phyloP scores from a whole-genome alignment of 768 basidiomycete genomes.

The Phylloporus arenicola region DNA sequence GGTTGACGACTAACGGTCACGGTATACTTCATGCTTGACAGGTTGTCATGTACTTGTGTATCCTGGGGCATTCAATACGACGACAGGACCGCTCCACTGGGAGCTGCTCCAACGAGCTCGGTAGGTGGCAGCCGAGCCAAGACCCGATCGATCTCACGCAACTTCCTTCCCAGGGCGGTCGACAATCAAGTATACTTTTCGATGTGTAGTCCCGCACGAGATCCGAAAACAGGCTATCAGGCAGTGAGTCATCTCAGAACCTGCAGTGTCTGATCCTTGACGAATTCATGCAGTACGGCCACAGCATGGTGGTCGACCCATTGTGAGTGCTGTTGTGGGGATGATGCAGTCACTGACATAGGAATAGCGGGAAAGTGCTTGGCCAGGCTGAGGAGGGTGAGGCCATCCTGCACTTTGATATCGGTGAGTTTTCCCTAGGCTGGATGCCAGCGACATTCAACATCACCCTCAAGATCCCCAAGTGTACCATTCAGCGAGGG shows the following conservation, averaged over 20 bases:
- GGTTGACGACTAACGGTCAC: slow-evolving; percentile 5
- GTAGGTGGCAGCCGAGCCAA: slow-evolving; percentile 32
- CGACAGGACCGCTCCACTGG: slow-evolving; percentile 96
- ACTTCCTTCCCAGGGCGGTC: slow-evolving; percentile 57
- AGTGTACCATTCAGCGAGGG: slow-evolving; percentile 58
- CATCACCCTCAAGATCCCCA: slow-evolving; percentile 55
- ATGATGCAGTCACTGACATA: slow-evolving; percentile 5
- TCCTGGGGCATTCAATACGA: slow-evolving; percentile 92
- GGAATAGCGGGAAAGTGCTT: slow-evolving; percentile 64
- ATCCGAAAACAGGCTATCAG: slow-evolving; percentile 77
- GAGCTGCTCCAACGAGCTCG: slow-evolving; percentile 81
- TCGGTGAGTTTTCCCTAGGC: slow-evolving; percentile 52
- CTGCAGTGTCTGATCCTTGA: not conserved
- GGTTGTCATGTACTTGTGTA: slow-evolving; percentile 88
- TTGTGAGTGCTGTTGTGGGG: slow-evolving; percentile 47
- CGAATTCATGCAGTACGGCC: slow-evolving; percentile 63
- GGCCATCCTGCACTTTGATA: slow-evolving; percentile 70
- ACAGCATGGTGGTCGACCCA: slow-evolving; percentile 87
- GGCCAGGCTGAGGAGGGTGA: slow-evolving; percentile 72
- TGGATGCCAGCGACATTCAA: not conserved
- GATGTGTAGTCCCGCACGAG: slow-evolving; percentile 94
- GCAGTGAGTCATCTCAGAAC: slow-evolving; percentile 49
- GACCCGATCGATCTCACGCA: slow-evolving; percentile 4
- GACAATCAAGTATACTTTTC: slow-evolving; percentile 96
- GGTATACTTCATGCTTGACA: slow-evolving; percentile 25